phyloP scores from a whole-genome alignment of 2,329 filamentous ascomycete species.

The Alternaria gaisen region DNA sequence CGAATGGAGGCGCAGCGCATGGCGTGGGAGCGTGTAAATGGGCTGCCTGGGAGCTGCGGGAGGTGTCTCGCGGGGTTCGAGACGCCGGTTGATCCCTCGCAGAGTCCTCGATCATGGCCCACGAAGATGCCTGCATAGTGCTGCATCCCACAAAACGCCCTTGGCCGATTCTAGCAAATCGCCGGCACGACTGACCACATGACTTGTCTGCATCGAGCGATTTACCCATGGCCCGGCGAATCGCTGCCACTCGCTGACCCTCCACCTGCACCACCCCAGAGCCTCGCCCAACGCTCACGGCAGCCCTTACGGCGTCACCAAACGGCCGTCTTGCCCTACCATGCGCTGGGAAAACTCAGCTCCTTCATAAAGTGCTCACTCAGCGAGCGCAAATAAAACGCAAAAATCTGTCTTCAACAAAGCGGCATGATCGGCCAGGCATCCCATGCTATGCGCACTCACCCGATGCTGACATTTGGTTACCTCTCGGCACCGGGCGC shows the following conservation, averaged over 20 bases:
- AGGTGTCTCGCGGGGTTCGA: constrained; percentile 16
- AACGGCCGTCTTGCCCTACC: constrained; percentile 3
- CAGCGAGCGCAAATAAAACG: constrained; percentile 1
- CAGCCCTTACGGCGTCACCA: not conserved
- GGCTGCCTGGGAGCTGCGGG: constrained; percentile 26
- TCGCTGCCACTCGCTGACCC: constrained; percentile 20
- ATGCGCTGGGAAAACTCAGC: constrained; percentile 16
- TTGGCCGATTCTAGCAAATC: constrained; percentile 30
- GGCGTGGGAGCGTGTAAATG: constrained; percentile 27
- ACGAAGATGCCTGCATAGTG: constrained; percentile 29
- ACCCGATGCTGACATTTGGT: constrained; percentile 2
- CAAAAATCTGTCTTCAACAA: constrained; percentile 6
- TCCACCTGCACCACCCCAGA: constrained; percentile 21
- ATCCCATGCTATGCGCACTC: constrained; percentile 11
- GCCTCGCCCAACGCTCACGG: constrained; percentile 31
- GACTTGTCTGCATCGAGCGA: constrained; percentile 26
- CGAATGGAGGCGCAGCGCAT: constrained; percentile 36
- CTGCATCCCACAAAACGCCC: constrained; percentile 21
- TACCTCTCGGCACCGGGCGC: constrained; percentile 19
- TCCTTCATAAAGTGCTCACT: constrained; percentile 11
- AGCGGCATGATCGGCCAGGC: constrained; percentile 23
- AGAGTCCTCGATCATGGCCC: constrained; percentile 32
- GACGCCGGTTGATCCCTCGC: constrained; percentile 22
- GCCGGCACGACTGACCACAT: constrained; percentile 25
- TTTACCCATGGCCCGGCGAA: constrained; percentile 23